A percentile compares a stretch with the other conserved stretches of the same genome.
Conservation (phyloP, 805 yeast species). For the Yarrowia sp. region DNA sequence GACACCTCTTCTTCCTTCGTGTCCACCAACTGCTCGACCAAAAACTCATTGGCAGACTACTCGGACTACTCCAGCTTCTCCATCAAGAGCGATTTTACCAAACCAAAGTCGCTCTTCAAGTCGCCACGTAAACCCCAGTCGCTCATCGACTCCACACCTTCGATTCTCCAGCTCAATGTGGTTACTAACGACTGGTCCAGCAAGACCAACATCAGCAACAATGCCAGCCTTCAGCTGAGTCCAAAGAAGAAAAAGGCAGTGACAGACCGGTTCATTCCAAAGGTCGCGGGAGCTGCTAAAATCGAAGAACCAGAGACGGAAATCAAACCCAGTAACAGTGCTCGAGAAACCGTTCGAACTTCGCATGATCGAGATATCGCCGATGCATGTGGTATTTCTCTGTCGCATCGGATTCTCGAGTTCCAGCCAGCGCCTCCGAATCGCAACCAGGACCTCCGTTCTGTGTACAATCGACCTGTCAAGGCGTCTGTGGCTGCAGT, state of each 20-base stretch:
- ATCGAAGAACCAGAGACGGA: not conserved
- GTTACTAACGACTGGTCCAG: constrained; percentile 16
- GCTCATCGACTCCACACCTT: constrained; percentile 11
- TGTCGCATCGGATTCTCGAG: constrained; percentile 77
- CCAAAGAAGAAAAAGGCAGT: constrained; percentile 11
- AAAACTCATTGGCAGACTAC: not conserved
- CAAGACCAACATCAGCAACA: constrained; percentile 6
- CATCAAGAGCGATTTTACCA: constrained; percentile 6
- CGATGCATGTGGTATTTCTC: constrained; percentile 86
- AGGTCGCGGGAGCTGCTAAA: constrained; percentile 1
- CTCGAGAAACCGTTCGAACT: not conserved
- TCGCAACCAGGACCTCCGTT: constrained; percentile 40
- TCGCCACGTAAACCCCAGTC: too few relatives aligned
- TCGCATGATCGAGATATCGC: constrained; percentile 49
- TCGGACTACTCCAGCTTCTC: constrained; percentile 8
- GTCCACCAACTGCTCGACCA: not conserved
- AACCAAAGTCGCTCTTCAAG: not conserved
- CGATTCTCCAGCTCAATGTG: constrained; percentile 18
- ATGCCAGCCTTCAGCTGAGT: not conserved
- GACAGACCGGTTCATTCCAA: constrained; percentile 12
- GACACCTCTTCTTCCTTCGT: not conserved
- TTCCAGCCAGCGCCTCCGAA: constrained; percentile 72
- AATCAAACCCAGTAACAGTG: not conserved
- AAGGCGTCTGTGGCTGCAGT: constrained; percentile 38
- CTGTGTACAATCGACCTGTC: constrained; percentile 40